Conservation (phyloP, 2,329 filamentous ascomycete species). For the Botrytis deweyae region DNA sequence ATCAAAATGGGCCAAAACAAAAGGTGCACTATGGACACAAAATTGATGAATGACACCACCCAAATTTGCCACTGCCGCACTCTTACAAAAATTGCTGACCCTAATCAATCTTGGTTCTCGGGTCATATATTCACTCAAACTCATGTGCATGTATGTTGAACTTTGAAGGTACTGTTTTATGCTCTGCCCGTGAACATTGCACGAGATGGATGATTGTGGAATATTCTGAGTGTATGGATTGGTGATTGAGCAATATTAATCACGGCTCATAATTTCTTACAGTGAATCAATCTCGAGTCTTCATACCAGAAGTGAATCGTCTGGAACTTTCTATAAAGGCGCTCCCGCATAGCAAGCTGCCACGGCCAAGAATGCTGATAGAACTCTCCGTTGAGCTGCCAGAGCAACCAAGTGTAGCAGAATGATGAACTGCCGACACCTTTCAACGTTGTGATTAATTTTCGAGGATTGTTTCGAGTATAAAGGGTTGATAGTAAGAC, state of each 20-base stretch:
- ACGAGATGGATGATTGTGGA: neutral
- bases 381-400: neutral
- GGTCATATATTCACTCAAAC: neutral
- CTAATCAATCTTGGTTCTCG: neutral
- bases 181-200: fast-evolving
- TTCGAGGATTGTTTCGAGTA: fast-evolving
- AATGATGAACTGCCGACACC: too few relatives aligned
- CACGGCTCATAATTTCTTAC: fast-evolving
- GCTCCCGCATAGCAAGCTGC: fast-evolving
- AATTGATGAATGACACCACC: neutral
- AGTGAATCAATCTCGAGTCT: neutral
- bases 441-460: neutral
- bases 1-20: too few relatives aligned
- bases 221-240: fast-evolving
- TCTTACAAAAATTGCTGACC: too few relatives aligned
- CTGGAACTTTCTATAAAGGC: neutral
- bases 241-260: fast-evolving
- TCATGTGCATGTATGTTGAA: neutral
- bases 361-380: neutral
- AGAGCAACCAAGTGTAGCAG: neutral
- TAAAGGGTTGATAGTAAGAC: fast-evolving
- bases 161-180: fast-evolving
- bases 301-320: neutral
- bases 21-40: neutral
- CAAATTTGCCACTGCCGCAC: too few relatives aligned